phyloP scores from a whole-genome alignment of 139 green algal genomes.

The Ulvella scutata region DNA sequence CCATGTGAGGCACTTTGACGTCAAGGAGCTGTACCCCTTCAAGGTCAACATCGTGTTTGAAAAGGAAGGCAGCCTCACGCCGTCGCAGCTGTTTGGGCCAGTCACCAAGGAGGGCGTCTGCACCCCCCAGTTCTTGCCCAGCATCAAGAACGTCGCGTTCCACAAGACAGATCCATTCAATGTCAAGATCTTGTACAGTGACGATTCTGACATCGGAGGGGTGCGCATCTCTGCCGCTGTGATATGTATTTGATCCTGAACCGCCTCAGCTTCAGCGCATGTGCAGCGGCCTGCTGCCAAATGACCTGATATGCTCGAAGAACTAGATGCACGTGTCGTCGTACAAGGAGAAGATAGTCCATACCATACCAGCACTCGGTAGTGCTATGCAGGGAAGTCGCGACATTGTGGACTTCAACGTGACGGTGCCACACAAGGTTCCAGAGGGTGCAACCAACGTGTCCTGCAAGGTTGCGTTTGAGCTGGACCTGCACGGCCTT shows the following conservation, averaged over 20 bases:
- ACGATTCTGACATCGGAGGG: slow-evolving; percentile 19
- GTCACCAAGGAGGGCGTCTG: not conserved
- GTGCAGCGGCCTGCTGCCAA: too few species aligned
- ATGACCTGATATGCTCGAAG: too few species aligned
- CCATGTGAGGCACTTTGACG: slow-evolving; percentile 91
- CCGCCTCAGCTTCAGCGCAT: slow-evolving; percentile 84
- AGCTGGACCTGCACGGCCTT: not conserved
- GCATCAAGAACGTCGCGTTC: slow-evolving; percentile 86
- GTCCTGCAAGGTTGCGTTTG: not conserved
- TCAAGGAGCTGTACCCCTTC: slow-evolving; percentile 77
- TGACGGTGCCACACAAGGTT: not conserved
- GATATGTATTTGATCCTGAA: slow-evolving; percentile 61
- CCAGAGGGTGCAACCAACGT: not conserved
- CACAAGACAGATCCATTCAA: slow-evolving; percentile 61
- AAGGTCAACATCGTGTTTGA: slow-evolving; percentile 71
- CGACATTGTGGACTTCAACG: not conserved
- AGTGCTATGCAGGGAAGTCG: not conserved
- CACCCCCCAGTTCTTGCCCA: slow-evolving; percentile 34
- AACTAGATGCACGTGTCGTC: too few species aligned
- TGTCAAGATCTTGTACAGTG: slow-evolving; percentile 51
- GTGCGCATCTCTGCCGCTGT: not conserved
- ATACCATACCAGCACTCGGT: too few species aligned
- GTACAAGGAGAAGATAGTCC: too few species aligned
- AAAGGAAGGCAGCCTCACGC: slow-evolving; percentile 44
- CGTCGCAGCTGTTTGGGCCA: slow-evolving; percentile 49